Evolutionary conservation across 2,329 filamentous ascomycete species (phyloP).

Genomic region (Neurospora crassa): DNA sequence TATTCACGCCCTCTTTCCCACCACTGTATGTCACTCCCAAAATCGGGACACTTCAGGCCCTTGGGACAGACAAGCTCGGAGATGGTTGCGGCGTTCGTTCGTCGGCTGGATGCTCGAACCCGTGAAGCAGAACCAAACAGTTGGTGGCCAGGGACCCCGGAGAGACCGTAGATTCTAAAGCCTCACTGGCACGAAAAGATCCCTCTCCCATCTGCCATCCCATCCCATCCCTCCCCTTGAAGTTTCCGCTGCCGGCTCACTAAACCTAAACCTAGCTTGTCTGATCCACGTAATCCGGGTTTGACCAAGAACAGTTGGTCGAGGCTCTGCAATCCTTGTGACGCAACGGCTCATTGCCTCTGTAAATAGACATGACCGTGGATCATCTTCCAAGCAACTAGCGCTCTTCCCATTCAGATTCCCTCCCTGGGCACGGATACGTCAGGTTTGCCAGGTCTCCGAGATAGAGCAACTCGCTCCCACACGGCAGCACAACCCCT

Average conservation of each 20-base stretch:
- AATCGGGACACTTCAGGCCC: neutral
- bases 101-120: neutral
- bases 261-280: neutral
- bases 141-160: neutral
- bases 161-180: neutral
- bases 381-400: neutral
- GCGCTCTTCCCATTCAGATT: neutral
- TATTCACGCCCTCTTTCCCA: neutral
- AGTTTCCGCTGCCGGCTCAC: neutral
- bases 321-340: neutral
- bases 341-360: neutral
- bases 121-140: neutral
- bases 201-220: neutral
- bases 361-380: neutral
- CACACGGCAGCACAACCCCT: neutral
- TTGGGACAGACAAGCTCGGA: neutral
- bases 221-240: neutral
- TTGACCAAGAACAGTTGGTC: neutral
- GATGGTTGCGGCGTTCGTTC: neutral
- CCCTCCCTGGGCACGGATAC: neutral
- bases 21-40: neutral
- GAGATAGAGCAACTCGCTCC: neutral
- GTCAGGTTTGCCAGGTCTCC: neutral
- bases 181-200: neutral
- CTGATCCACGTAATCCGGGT: neutral